Percentiles rank a stretch among this genome's conserved stretches.
Conservation (phyloP, 768 basidiomycete species). For the Russula compacta region DNA sequence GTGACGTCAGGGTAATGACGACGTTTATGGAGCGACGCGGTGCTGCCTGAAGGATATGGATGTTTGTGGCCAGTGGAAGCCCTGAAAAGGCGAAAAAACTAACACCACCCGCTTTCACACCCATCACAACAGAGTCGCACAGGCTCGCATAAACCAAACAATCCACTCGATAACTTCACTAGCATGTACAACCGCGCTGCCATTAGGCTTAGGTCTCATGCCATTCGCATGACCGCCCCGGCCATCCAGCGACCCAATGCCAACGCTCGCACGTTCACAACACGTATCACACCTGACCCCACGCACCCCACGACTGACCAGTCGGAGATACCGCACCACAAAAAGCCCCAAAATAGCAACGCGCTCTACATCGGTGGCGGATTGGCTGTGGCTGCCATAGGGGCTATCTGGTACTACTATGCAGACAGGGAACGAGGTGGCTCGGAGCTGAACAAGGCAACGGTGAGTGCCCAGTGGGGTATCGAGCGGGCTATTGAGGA, state of each 20-base stretch:
- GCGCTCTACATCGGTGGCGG: slow-evolving; percentile 3
- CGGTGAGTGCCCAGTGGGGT: not conserved
- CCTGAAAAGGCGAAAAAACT: not conserved
- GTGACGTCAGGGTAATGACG: slow-evolving; percentile 46
- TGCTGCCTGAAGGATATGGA: not conserved
- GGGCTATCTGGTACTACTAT: slow-evolving; percentile 17
- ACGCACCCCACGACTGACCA: not conserved
- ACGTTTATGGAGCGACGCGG: slow-evolving; percentile 29
- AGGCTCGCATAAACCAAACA: not conserved
- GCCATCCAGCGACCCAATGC: not conserved
- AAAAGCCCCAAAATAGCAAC: not conserved
- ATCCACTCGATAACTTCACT: not conserved
- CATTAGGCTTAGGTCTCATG: not conserved
- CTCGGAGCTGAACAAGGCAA: not conserved
- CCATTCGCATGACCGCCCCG: not conserved
- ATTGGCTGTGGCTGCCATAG: slow-evolving; percentile 7
- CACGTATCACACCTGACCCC: not conserved
- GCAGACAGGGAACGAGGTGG: not conserved
- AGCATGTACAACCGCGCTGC: not conserved
- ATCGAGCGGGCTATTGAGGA: not conserved
- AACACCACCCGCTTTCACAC: not conserved
- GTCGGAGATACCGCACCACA: not conserved
- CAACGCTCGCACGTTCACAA: not conserved
- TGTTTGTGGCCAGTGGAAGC: too few relatives aligned
- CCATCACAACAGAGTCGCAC: not conserved